Evolutionary conservation across 2,329 filamentous ascomycete species (phyloP).

Genomic region (Talaromyces sp.): DNA sequence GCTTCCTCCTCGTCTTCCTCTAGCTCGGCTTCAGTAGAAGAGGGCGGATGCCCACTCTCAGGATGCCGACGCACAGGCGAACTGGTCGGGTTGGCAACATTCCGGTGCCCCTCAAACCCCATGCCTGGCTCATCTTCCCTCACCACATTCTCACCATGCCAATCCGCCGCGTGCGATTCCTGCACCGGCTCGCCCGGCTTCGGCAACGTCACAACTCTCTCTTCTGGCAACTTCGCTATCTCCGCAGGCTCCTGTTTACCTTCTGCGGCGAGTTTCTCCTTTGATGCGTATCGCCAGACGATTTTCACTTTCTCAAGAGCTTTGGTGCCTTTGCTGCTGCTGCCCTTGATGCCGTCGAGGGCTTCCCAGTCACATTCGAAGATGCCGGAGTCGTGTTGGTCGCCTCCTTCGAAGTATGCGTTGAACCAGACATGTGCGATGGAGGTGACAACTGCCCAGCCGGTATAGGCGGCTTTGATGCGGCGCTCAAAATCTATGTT

Average conservation of each 20-base stretch:
- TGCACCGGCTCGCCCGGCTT: slow-evolving; percentile 64
- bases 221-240: slow-evolving; percentile 23
- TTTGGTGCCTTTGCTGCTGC: slow-evolving; percentile 72
- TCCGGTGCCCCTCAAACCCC: slow-evolving; percentile 20
- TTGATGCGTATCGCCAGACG: slow-evolving; percentile 64
- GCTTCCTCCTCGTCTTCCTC: slow-evolving; percentile 20
- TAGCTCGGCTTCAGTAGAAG: background rate
- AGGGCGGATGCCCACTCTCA: too few relatives aligned
- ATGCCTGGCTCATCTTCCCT: slow-evolving; percentile 13
- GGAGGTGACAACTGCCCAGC: slow-evolving; percentile 84
- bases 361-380: slow-evolving; percentile 70
- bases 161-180: slow-evolving; percentile 68
- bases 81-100: slow-evolving; percentile 1
- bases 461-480: slow-evolving; percentile 71
- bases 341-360: slow-evolving; percentile 95
- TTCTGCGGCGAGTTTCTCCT: slow-evolving; percentile 18
- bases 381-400: slow-evolving; percentile 64
- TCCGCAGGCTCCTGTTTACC: slow-evolving; percentile 18
- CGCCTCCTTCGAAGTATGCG: slow-evolving; percentile 81
- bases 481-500: slow-evolving; percentile 87
- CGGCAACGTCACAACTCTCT: slow-evolving; percentile 61
- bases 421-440: slow-evolving; percentile 98
- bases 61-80: background rate
- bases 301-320: slow-evolving; percentile 80
- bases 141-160: slow-evolving; percentile 57